Percentiles rank a stretch among this genome's conserved stretches.
Evolutionary conservation across 768 basidiomycete species (phyloP).

Genomic region (Suillus americanus): DNA sequence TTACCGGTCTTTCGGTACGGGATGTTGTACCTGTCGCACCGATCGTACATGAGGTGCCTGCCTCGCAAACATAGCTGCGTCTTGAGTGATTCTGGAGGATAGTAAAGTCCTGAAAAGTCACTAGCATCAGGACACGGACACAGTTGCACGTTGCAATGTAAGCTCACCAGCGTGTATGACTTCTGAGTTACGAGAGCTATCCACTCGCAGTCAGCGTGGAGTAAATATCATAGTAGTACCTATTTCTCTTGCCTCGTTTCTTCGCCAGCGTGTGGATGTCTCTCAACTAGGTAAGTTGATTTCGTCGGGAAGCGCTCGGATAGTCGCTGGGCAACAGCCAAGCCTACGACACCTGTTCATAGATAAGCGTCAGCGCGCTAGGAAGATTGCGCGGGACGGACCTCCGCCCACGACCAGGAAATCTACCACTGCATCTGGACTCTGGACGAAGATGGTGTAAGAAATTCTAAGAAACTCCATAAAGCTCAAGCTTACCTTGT

Average conservation of each 20-base stretch:
- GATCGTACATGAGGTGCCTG: constrained; percentile 77
- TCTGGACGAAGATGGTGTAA: constrained; percentile 30
- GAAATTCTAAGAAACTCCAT: background rate
- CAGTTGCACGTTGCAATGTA: background rate
- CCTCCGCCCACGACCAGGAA: constrained; percentile 90
- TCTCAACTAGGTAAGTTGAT: constrained; percentile 80
- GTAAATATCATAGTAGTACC: background rate
- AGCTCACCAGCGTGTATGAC: constrained; percentile 84
- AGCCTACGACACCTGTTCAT: constrained; percentile 72
- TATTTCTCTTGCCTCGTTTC: constrained; percentile 68
- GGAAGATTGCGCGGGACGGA: constrained; percentile 17
- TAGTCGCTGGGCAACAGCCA: constrained; percentile 81
- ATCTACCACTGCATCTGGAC: constrained; percentile 74
- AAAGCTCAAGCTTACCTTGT: constrained; percentile 46
- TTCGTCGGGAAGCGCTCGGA: constrained; percentile 60
- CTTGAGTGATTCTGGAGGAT: constrained; percentile 81
- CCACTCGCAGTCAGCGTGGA: constrained; percentile 1
- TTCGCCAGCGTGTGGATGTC: constrained; percentile 72
- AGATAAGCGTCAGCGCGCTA: background rate
- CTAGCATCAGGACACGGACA: background rate
- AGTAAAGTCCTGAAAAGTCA: constrained; percentile 65
- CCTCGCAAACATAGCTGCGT: constrained; percentile 85
- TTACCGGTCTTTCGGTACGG: constrained; percentile 79
- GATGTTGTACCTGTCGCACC: constrained; percentile 62
- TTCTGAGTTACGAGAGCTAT: constrained; percentile 89